Percentiles rank a stretch among this genome's conserved stretches.
Evolutionary conservation across 768 basidiomycete genomes (phyloP).

Genomic region (Russula foetens): DNA sequence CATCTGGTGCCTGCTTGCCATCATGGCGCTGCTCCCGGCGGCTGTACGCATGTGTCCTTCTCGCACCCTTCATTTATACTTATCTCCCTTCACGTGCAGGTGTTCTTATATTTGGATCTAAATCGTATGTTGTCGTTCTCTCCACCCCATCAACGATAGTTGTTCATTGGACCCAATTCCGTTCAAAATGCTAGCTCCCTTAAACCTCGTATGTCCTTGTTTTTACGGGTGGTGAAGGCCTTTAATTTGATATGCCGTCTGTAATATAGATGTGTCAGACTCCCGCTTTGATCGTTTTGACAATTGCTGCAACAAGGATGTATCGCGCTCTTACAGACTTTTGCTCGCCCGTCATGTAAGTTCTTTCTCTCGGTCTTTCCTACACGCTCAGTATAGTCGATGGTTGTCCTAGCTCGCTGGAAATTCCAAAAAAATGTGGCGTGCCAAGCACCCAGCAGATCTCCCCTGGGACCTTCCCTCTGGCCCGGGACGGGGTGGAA

Average conservation of each 20-base stretch:
- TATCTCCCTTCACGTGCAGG: background rate
- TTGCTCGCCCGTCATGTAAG: background rate
- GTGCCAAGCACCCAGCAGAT: background rate
- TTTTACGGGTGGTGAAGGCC: background rate
- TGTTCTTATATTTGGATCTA: background rate
- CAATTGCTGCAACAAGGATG: slow-evolving; percentile 4
- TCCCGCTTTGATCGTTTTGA: background rate
- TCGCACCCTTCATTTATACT: background rate
- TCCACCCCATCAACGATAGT: background rate
- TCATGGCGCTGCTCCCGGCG: background rate
- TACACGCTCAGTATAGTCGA: too few species aligned
- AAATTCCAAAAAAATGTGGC: too few species aligned
- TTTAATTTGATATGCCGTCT: background rate
- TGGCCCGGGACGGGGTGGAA: too few species aligned
- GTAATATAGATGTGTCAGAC: background rate
- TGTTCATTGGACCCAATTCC: background rate
- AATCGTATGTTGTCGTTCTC: background rate
- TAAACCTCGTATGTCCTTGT: background rate
- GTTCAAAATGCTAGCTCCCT: background rate
- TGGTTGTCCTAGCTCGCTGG: too few species aligned
- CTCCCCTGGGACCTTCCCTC: background rate
- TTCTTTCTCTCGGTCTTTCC: background rate
- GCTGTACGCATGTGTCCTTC: background rate
- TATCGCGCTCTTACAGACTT: background rate
- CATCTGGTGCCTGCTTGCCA: background rate